Percentiles rank a stretch among this genome's conserved stretches.
Conservation (phyloP, 352 stramenopile genomes). For the Pelagophyceae sp. region DNA sequence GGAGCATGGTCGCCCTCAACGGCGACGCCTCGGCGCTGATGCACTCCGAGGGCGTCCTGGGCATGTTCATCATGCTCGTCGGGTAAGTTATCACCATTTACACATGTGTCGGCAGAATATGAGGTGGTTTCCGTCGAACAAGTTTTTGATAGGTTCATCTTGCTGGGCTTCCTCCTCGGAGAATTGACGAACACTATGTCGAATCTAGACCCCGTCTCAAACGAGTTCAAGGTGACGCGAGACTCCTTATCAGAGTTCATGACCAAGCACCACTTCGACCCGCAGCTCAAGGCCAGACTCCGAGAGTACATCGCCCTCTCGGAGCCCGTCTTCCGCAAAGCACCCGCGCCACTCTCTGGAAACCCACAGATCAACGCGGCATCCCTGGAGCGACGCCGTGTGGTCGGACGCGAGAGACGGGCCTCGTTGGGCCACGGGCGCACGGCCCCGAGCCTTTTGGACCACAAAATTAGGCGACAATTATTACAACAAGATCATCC, state of each 20-base stretch:
- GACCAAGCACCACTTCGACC: background rate
- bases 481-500: background rate
- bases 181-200: background rate
- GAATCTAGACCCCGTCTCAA: background rate
- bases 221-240: background rate
- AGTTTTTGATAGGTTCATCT: background rate
- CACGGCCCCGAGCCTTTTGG: no score
- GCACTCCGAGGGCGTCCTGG: background rate
- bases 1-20: background rate
- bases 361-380: no score
- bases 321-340: background rate
- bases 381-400: no score
- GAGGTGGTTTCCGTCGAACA: background rate
- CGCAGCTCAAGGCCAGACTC: background rate
- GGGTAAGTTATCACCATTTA: no score
- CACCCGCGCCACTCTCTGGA: no score
- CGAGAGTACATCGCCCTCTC: constrained; percentile 1
- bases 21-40: background rate
- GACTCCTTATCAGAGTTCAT: background rate
- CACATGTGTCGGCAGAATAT: no score
- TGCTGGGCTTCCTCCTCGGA: background rate
- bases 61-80: background rate
- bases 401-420: no score
- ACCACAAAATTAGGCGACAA: no score
- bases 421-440: no score